A percentile compares a stretch with the other conserved stretches of the same genome.
phyloP scores from a whole-genome alignment of 1,284 basidiomycete species.

The Irpex lacteus region DNA sequence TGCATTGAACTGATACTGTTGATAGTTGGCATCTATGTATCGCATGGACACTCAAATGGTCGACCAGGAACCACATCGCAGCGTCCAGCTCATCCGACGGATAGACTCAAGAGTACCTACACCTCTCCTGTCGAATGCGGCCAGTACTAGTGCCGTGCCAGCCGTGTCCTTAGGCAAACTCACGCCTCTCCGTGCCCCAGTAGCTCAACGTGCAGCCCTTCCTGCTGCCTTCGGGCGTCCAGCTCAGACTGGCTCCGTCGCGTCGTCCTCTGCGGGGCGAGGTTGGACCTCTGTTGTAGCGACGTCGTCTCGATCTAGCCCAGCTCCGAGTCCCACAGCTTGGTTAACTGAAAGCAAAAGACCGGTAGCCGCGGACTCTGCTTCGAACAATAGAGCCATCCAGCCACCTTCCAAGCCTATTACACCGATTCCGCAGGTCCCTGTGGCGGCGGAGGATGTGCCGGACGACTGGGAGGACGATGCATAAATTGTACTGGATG shows the following conservation, averaged over 20 bases:
- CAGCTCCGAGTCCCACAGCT: conserved; percentile 21
- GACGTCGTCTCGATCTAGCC: conserved; percentile 14
- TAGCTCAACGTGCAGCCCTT: conserved; percentile 18
- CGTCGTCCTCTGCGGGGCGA: conserved; percentile 17
- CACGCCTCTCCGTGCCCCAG: conserved; percentile 43
- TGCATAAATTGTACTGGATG: background rate
- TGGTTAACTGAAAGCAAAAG: conserved; percentile 8
- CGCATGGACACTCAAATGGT: conserved; percentile 81
- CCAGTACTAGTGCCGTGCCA: conserved; percentile 16
- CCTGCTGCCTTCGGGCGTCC: conserved; percentile 6
- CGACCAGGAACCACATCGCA: conserved; percentile 78
- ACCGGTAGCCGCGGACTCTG: background rate
- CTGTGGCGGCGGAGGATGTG: conserved; percentile 23
- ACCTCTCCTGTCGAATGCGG: conserved; percentile 57
- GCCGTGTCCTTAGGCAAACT: conserved; percentile 53
- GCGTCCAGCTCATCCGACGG: conserved; percentile 78
- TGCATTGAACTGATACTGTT: background rate
- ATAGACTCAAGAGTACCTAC: conserved; percentile 77
- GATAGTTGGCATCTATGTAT: conserved; percentile 70
- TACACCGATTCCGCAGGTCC: background rate
- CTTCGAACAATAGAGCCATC: background rate
- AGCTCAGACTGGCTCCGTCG: conserved; percentile 14
- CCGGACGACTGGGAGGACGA: conserved; percentile 53
- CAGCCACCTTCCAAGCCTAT: background rate
- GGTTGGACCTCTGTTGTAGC: conserved; percentile 40